These are phyloP conservation scores for Cyberlindnera euphorbiiphila DNA, from an alignment of 805 yeast genomes.

Conservation along the genomic window DNA sequence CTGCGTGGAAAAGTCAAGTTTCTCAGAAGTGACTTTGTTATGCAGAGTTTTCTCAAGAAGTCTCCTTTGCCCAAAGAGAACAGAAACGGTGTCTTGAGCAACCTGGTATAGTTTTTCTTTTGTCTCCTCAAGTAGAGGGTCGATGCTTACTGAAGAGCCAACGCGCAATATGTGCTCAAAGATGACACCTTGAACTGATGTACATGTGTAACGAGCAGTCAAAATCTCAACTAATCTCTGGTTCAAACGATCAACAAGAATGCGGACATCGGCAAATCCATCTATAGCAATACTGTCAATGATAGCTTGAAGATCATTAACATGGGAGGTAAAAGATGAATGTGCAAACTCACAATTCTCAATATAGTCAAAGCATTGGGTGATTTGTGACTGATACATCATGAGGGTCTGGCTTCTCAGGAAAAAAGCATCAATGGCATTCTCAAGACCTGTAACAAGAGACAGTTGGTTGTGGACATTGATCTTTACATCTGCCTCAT, in stretches of 20 bases:
- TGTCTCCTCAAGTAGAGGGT: conserved; percentile 39
- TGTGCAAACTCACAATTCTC: conserved; percentile 27
- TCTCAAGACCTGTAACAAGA: conserved; percentile 30
- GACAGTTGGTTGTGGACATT: conserved; percentile 32
- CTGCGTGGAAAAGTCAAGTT: conserved; percentile 11
- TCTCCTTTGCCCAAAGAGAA: conserved; percentile 27
- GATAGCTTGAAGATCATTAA: conserved; percentile 33
- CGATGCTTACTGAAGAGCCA: conserved; percentile 33
- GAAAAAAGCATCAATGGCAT: conserved; percentile 29
- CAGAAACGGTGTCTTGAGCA: conserved; percentile 25
- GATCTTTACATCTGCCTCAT: conserved; percentile 29
- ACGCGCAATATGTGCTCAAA: conserved; percentile 35
- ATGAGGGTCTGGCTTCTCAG: conserved; percentile 30
- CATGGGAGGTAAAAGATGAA: conserved; percentile 14
- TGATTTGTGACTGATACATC: conserved; percentile 28
- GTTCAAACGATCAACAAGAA: conserved; percentile 35
- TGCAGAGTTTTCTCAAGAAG: conserved; percentile 23
- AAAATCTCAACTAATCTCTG: conserved; percentile 28
- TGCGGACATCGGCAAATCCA: conserved; percentile 33
- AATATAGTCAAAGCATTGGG: conserved; percentile 24
- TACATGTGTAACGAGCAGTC: conserved; percentile 25
- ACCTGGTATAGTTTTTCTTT: conserved; percentile 30
- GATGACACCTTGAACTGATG: conserved; percentile 1
- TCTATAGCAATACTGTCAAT: conserved; percentile 35
- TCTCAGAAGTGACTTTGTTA: background rate